Base-by-base conservation (phyloP, 768 basidiomycete genomes). In the Dacryopinax spathularia region DNA sequence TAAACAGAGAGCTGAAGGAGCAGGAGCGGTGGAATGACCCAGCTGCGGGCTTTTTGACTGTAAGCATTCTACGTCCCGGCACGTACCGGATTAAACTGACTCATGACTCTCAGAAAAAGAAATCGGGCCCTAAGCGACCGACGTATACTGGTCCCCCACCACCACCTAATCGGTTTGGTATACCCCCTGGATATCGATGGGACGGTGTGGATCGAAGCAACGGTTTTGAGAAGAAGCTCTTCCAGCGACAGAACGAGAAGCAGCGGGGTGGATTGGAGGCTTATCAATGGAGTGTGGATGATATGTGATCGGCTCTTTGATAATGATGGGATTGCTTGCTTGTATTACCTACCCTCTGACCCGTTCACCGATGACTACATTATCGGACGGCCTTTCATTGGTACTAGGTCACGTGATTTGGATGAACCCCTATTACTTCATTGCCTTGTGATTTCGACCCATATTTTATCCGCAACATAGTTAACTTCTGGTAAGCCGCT, bases 121-220 rank as follows among this genome's bases (percentile, higher is more conserved):
- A 73, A 71, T 71, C 79, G 0, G 90, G 85, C 0, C 86, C 91
- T 1, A 82, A 82, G 61, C 84, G 80, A 74, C 96, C 95, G 9
- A 85, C 87, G 72, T 97, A 97, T 73, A 78, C 74, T 18, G 93
- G 94, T 13, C 91, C 94, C 0, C 82, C 87, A 0, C 90, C 91
- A 1, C 87, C 92, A 15, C 94, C 95, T 7, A 98, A 99, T 76
- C 85, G 96, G 6, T 98, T 95, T 73, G 87, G 88, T 25, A 97
- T 99, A 66, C 87, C 82, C 67, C 96, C 96, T 27, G 96, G 96
- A 0, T 91, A 93, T 73, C 80, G 95, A 71, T 99, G 96, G 96
- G 96, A 99, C 72, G 96, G 96, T 31, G 96, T 98, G 66, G 93
- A 97, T 72, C 82, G 93, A 63, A 83, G 90, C 2, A 97, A 87